Percentiles rank a stretch among this genome's conserved stretches.
Evolutionary conservation across 441 rosid genomes (phyloP).

Genomic region (Manihot esculenta): DNA sequence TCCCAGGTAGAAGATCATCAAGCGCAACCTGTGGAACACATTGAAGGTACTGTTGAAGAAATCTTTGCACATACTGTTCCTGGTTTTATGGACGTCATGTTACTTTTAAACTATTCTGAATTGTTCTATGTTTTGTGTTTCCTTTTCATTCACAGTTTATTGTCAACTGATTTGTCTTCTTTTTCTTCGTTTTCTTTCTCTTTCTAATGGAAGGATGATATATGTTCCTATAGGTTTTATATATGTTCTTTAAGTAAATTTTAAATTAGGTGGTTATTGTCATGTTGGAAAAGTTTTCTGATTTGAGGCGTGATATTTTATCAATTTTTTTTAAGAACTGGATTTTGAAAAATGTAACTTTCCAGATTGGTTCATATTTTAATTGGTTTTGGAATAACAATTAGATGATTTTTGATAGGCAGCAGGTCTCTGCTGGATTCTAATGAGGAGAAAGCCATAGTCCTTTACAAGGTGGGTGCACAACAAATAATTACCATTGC

Average conservation of each 20-base stretch:
- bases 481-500: slow-evolving; percentile 17
- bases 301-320: neutral
- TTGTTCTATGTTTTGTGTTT: neutral
- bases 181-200: neutral
- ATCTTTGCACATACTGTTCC: neutral
- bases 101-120: neutral
- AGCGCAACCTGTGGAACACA: slow-evolving; percentile 45
- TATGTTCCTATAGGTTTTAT: neutral
- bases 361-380: neutral
- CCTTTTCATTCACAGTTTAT: neutral
- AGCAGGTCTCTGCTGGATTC: slow-evolving; percentile 40
- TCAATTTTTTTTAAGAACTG: slow-evolving; percentile 7
- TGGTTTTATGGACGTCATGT: neutral
- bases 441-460: slow-evolving; percentile 83
- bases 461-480: slow-evolving; percentile 67
- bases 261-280: neutral
- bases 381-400: slow-evolving; percentile 16
- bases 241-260: neutral
- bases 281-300: neutral
- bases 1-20: slow-evolving; percentile 56
- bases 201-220: neutral
- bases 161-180: neutral
- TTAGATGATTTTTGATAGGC: slow-evolving; percentile 45
- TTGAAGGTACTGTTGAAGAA: slow-evolving; percentile 57
- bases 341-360: slow-evolving; percentile 1